These are phyloP conservation scores for Mycena filopes DNA, from an alignment of 768 basidiomycete species.

Conservation along the genomic window DNA sequence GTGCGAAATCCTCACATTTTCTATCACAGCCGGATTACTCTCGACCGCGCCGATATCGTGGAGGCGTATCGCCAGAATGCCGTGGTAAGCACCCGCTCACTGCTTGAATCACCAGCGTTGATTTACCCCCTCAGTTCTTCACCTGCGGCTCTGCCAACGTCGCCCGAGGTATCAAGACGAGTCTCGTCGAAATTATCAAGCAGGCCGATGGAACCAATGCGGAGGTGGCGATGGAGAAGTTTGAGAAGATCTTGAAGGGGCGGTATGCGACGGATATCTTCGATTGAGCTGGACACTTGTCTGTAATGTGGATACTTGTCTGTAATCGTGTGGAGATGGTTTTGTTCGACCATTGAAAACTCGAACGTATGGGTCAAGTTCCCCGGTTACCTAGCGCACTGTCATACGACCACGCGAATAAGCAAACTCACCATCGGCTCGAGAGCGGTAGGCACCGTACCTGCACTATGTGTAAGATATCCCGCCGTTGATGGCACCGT, in stretches of 20 bases:
- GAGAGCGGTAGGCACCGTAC: too few species aligned
- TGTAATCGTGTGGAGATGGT: too few species aligned
- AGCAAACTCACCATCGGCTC: too few species aligned
- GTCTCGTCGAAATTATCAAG: constrained; percentile 48
- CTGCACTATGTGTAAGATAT: too few species aligned
- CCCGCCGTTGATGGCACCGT: too few species aligned
- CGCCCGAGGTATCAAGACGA: constrained; percentile 51
- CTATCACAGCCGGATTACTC: constrained; percentile 14
- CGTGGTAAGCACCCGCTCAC: constrained; percentile 36
- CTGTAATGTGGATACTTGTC: too few species aligned
- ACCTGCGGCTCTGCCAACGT: constrained; percentile 54
- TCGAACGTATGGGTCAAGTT: too few species aligned
- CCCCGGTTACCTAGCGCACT: too few species aligned
- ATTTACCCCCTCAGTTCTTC: constrained; percentile 44
- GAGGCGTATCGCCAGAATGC: constrained; percentile 46
- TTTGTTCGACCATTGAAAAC: too few species aligned
- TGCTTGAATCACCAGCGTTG: background rate
- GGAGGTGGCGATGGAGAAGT: constrained; percentile 43
- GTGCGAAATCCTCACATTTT: background rate
- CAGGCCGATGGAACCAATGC: constrained; percentile 32
- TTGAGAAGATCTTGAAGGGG: constrained; percentile 46
- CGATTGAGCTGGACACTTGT: constrained; percentile 39
- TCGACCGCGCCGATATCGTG: constrained; percentile 43
- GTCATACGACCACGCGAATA: too few species aligned
- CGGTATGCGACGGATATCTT: constrained; percentile 61